A percentile compares a stretch with the other conserved stretches of the same genome.
Conservation (phyloP, 2,329 filamentous ascomycete genomes). For the Botrytis elliptica region DNA sequence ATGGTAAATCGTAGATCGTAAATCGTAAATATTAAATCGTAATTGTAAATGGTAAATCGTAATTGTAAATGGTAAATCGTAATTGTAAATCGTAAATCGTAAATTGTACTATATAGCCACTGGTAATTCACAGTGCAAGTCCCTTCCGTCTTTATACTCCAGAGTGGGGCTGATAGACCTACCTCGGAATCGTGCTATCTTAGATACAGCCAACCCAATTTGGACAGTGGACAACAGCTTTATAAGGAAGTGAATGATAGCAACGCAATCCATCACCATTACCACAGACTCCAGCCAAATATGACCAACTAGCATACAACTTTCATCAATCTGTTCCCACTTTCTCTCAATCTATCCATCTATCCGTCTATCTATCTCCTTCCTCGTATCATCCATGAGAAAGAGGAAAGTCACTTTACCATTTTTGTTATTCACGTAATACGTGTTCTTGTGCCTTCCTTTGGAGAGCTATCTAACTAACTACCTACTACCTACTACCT, state of each 20-base stretch:
- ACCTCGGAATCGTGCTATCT: neutral
- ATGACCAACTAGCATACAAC: neutral
- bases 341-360: neutral
- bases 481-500: neutral
- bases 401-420: neutral
- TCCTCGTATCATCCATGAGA: conserved; percentile 1
- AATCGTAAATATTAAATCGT: too few species aligned
- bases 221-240: neutral
- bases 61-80: too few species aligned
- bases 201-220: neutral
- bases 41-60: too few species aligned
- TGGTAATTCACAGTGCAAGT: neutral
- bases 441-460: conserved; percentile 15
- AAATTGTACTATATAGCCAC: too few species aligned
- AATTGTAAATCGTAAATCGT: too few species aligned
- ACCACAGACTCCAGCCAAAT: neutral
- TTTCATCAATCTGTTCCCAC: conserved; percentile 6
- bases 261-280: neutral
- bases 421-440: neutral
- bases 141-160: conserved; percentile 3
- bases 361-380: neutral
- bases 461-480: neutral
- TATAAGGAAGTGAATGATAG: neutral
- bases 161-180: conserved; percentile 5
- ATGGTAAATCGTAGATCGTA: too few species aligned